Evolutionary conservation across 73 alveolate genomes (phyloP).

Genomic region (Breviolum minutum): DNA sequence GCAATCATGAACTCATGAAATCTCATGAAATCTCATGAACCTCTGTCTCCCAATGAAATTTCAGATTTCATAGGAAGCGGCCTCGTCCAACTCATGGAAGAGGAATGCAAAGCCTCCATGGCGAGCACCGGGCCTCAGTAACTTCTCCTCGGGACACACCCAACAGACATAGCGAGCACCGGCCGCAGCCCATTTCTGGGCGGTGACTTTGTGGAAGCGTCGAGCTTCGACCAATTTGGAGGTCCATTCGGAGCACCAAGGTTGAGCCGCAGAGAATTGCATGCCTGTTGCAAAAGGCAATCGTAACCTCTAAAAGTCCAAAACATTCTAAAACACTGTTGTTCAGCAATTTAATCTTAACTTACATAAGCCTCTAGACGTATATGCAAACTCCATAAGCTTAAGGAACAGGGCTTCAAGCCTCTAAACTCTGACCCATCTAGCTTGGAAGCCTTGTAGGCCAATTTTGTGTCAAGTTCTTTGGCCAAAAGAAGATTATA

Average conservation of each 20-base stretch:
- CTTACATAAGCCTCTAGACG: too few species aligned
- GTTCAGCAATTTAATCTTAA: too few species aligned
- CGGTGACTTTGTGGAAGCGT: conserved; percentile 73
- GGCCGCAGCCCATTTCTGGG: conserved; percentile 67
- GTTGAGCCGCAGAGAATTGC: conserved; percentile 92
- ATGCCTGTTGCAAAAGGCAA: neutral
- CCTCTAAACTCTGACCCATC: too few species aligned
- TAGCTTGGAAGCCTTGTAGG: too few species aligned
- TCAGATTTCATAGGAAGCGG: neutral
- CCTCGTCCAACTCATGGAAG: conserved; percentile 83
- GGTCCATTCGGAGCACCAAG: conserved; percentile 89
- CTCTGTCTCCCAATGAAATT: neutral
- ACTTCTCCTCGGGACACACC: conserved; percentile 81
- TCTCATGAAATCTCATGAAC: too few species aligned
- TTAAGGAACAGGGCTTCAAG: too few species aligned
- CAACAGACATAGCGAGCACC: conserved; percentile 80
- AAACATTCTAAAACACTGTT: too few species aligned
- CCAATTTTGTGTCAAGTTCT: too few species aligned
- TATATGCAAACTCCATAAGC: too few species aligned
- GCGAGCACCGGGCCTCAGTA: conserved; percentile 80
- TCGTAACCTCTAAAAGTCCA: too few species aligned
- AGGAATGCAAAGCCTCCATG: conserved; percentile 84
- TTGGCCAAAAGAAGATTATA: too few species aligned
- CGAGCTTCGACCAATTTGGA: conserved; percentile 57
- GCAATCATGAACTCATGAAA: neutral